Conservation (phyloP, 331 rosid species). For the Phaseolus coccineus region DNA sequence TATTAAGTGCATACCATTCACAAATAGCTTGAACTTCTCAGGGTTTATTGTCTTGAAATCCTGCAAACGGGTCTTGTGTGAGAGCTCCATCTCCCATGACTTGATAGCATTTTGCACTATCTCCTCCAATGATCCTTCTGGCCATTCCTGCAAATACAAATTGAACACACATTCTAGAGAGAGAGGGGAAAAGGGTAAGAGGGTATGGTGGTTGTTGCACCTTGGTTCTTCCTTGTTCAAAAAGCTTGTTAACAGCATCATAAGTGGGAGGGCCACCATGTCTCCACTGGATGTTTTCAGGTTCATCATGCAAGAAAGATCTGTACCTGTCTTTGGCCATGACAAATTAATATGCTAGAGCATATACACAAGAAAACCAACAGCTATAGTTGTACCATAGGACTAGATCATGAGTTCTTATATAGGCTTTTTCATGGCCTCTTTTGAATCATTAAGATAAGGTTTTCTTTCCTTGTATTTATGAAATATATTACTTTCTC, state of each 20-base stretch:
- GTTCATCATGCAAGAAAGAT: constrained; percentile 58
- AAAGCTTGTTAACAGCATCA: constrained; percentile 57
- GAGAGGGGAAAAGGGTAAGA: constrained; percentile 14
- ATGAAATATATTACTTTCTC: too few relatives aligned
- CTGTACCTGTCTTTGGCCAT: constrained; percentile 66
- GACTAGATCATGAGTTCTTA: constrained; percentile 19
- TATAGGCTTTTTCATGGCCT: not conserved
- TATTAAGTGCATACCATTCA: constrained; percentile 57
- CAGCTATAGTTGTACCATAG: not conserved
- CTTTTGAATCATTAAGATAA: constrained; percentile 10
- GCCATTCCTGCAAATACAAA: constrained; percentile 61
- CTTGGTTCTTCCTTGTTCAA: constrained; percentile 70
- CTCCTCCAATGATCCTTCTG: constrained; percentile 77
- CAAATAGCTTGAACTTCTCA: constrained; percentile 66
- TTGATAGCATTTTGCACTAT: constrained; percentile 74
- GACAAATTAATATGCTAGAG: not conserved
- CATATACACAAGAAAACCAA: not conserved
- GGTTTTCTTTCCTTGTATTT: not conserved
- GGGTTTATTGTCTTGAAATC: constrained; percentile 75
- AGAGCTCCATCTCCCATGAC: constrained; percentile 86
- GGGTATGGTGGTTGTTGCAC: constrained; percentile 41
- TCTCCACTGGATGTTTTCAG: constrained; percentile 56
- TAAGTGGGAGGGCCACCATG: constrained; percentile 70
- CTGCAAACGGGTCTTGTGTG: constrained; percentile 70
- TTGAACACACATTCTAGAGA: not conserved